Percentiles rank a stretch among this genome's conserved stretches.
Conservation (phyloP, 371 early-diverging fungal species). For the Syncephalis fuscata region DNA sequence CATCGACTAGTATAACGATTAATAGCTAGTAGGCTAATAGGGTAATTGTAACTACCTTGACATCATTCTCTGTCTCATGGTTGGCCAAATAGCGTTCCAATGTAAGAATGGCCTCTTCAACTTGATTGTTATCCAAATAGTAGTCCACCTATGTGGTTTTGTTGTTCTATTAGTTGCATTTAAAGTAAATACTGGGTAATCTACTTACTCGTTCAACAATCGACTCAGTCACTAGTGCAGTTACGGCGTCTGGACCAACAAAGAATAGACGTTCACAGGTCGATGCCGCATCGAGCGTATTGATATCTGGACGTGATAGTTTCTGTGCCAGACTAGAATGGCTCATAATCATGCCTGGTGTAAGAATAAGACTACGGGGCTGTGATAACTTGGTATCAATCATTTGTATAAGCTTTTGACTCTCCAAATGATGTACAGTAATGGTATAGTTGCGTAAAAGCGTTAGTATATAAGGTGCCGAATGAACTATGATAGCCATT, state of each 20-base stretch:
- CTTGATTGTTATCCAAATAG: constrained; percentile 22
- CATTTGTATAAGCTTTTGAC: constrained; percentile 41
- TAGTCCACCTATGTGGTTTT: constrained; percentile 14
- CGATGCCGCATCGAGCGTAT: neutral
- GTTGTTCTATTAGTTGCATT: neutral
- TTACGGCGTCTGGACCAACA: neutral
- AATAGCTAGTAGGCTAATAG: constrained; percentile 3
- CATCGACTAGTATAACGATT: neutral
- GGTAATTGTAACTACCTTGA: constrained; percentile 5
- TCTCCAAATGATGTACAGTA: constrained; percentile 57
- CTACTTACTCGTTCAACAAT: neutral
- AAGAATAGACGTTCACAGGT: neutral
- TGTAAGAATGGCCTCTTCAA: constrained; percentile 36
- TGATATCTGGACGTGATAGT: constrained; percentile 7
- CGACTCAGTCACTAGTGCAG: neutral
- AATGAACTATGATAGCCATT: too few relatives aligned
- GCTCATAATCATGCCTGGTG: constrained; percentile 23
- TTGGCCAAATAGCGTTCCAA: constrained; percentile 22
- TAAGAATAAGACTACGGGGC: constrained; percentile 13
- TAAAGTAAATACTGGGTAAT: constrained; percentile 1
- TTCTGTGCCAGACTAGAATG: constrained; percentile 25
- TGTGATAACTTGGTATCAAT: constrained; percentile 22
- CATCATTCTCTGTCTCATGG: constrained; percentile 16
- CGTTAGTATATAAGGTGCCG: constrained; percentile 57
- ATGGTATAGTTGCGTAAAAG: constrained; percentile 45